These are phyloP conservation scores for Cladosporium sp. DNA, from an alignment of 2,329 filamentous ascomycete species.

Conservation along the genomic window DNA sequence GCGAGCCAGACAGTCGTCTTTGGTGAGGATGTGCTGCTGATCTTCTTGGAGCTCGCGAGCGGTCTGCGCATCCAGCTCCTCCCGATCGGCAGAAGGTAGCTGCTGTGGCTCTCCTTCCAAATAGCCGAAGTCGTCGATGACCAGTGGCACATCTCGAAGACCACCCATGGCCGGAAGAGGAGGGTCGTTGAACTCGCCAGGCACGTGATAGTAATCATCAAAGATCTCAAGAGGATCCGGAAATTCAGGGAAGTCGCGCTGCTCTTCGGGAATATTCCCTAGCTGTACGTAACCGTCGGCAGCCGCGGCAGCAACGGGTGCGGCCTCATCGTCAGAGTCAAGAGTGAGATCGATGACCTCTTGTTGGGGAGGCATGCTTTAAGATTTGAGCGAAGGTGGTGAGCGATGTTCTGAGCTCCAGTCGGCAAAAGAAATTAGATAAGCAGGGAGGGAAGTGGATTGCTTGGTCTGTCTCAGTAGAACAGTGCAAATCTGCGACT, in stretches of 20 bases:
- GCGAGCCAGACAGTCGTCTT: conserved; percentile 30
- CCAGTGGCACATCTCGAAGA: not conserved
- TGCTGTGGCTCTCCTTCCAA: not conserved
- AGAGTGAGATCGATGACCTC: conserved; percentile 30
- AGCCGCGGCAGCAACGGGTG: not conserved
- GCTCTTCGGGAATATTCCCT: not conserved
- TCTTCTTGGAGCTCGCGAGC: conserved; percentile 10
- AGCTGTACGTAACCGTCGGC: not conserved
- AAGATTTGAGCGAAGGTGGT: not conserved
- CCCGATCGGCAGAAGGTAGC: not conserved
- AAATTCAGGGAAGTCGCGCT: conserved; percentile 1
- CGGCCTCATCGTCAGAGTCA: conserved; percentile 26
- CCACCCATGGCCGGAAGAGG: conserved; percentile 1
- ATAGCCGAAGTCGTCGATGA: conserved; percentile 15
- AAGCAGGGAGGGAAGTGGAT: not conserved
- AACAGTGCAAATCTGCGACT: not conserved
- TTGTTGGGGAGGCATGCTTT: conserved; percentile 14
- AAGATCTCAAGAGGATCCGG: conserved; percentile 13
- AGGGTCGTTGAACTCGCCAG: not conserved
- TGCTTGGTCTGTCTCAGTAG: not conserved
- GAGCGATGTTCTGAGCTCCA: not conserved
- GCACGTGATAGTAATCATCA: conserved; percentile 6
- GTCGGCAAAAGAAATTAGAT: not conserved
- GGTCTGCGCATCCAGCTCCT: not conserved
- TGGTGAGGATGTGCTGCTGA: not conserved